Percentiles rank a stretch among this genome's conserved stretches.
These are phyloP conservation scores for Ulmus americana DNA, from an alignment of 331 rosid species.

Conservation along the genomic window DNA sequence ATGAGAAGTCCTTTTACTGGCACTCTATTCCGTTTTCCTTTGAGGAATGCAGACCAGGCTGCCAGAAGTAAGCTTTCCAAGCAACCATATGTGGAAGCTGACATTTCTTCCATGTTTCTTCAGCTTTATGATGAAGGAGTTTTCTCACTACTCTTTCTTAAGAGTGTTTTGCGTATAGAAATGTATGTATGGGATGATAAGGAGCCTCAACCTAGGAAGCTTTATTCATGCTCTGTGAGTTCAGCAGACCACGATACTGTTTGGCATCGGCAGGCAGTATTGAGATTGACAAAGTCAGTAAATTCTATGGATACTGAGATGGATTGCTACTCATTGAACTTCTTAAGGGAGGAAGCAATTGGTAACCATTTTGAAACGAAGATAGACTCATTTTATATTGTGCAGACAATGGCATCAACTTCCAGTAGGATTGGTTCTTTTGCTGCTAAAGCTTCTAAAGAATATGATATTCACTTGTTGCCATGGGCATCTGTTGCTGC, in stretches of 20 bases:
- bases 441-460: slow-evolving; percentile 79
- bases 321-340: slow-evolving; percentile 66
- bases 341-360: slow-evolving; percentile 50
- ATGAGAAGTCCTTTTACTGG: slow-evolving; percentile 74
- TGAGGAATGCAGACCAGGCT: slow-evolving; percentile 76
- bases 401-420: slow-evolving; percentile 77
- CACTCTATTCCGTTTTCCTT: slow-evolving; percentile 87
- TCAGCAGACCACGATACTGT: slow-evolving; percentile 50
- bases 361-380: slow-evolving; percentile 56
- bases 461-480: slow-evolving; percentile 91
- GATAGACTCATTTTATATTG: slow-evolving; percentile 65
- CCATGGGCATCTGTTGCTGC: slow-evolving; percentile 98
- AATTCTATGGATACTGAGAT: slow-evolving; percentile 42
- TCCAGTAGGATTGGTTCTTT: slow-evolving; percentile 85
- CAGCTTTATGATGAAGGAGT: slow-evolving; percentile 87
- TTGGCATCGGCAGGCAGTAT: slow-evolving; percentile 74
- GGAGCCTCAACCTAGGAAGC: slow-evolving; percentile 59
- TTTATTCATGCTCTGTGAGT: slow-evolving; percentile 71
- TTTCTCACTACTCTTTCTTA: slow-evolving; percentile 75
- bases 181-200: slow-evolving; percentile 74
- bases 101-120: slow-evolving; percentile 81
- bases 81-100: slow-evolving; percentile 74
- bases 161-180: slow-evolving; percentile 66
- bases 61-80: slow-evolving; percentile 78
- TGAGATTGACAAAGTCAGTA: slow-evolving; percentile 59